These are phyloP conservation scores for Akanthomyces dipterigenus DNA, from an alignment of 2,329 filamentous ascomycete genomes.

Conservation along the genomic window DNA sequence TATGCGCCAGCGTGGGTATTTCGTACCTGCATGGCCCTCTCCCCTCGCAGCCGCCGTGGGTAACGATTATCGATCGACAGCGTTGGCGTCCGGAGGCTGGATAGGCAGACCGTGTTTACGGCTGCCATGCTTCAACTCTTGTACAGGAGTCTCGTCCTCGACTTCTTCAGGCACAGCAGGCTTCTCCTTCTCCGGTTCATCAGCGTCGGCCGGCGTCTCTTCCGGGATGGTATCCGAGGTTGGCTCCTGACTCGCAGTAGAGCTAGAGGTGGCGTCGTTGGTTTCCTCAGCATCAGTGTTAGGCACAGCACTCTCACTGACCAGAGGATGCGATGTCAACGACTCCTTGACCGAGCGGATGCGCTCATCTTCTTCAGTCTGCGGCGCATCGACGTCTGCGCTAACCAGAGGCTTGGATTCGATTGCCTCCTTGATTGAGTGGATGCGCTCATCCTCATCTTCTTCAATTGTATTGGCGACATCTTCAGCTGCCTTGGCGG, in stretches of 20 bases:
- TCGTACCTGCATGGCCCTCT: too few species aligned
- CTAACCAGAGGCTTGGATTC: constrained; percentile 7
- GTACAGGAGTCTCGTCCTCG: not conserved
- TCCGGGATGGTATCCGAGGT: not conserved
- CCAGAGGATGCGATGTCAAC: not conserved
- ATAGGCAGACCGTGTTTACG: not conserved
- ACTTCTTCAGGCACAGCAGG: not conserved
- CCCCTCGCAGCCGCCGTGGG: too few species aligned
- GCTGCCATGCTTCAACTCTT: not conserved
- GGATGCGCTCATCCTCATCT: constrained; percentile 13
- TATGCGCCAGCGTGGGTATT: not conserved
- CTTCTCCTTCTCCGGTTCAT: not conserved
- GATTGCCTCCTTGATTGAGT: constrained; percentile 17
- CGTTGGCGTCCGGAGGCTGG: not conserved
- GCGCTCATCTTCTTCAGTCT: constrained; percentile 6
- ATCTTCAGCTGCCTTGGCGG: constrained; percentile 7
- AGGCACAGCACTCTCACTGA: not conserved
- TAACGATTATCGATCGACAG: not conserved
- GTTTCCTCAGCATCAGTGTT: not conserved
- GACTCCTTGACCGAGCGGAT: constrained; percentile 1
- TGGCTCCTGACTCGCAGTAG: not conserved
- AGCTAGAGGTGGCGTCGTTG: not conserved
- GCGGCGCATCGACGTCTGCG: not conserved
- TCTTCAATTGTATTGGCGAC: constrained; percentile 6
- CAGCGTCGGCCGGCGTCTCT: not conserved